A percentile compares a stretch with the other conserved stretches of the same genome.
Conservation (phyloP, 2,329 filamentous ascomycete genomes). For the Sclerotinia borealis region DNA sequence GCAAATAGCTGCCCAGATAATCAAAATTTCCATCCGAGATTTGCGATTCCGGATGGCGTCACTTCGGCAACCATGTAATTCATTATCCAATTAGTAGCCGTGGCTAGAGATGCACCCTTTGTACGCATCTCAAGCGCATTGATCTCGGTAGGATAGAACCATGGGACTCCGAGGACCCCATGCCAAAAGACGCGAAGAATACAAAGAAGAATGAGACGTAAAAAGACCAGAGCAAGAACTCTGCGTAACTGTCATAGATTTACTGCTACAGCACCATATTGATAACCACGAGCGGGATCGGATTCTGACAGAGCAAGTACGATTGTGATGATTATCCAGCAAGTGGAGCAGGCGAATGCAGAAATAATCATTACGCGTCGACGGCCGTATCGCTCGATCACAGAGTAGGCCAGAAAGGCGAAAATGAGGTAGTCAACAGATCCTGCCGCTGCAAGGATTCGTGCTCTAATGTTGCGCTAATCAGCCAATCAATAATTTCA, state of each 20-base stretch:
- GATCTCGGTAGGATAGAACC: constrained; percentile 53
- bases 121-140: constrained; percentile 47
- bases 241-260: too few relatives aligned
- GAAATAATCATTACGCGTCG: constrained; percentile 57
- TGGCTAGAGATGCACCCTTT: constrained; percentile 49
- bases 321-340: constrained; percentile 37
- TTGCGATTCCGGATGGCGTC: constrained; percentile 33
- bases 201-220: constrained; percentile 39
- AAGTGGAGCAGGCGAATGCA: constrained; percentile 40
- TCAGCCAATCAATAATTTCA: neutral
- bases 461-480: constrained; percentile 28
- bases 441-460: constrained; percentile 41
- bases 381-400: constrained; percentile 52
- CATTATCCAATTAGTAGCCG: constrained; percentile 43
- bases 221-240: too few relatives aligned
- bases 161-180: constrained; percentile 25
- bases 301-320: constrained; percentile 27
- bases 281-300: constrained; percentile 30
- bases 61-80: constrained; percentile 44
- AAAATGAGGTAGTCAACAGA: constrained; percentile 43
- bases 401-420: constrained; percentile 29
- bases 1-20: constrained; percentile 34
- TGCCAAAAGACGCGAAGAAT: constrained; percentile 52
- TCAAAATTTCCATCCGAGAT: constrained; percentile 35
- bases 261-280: constrained; percentile 45